These are phyloP conservation scores for Benincasa hispida DNA, from an alignment of 306 rosid genomes.

Conservation along the genomic window DNA sequence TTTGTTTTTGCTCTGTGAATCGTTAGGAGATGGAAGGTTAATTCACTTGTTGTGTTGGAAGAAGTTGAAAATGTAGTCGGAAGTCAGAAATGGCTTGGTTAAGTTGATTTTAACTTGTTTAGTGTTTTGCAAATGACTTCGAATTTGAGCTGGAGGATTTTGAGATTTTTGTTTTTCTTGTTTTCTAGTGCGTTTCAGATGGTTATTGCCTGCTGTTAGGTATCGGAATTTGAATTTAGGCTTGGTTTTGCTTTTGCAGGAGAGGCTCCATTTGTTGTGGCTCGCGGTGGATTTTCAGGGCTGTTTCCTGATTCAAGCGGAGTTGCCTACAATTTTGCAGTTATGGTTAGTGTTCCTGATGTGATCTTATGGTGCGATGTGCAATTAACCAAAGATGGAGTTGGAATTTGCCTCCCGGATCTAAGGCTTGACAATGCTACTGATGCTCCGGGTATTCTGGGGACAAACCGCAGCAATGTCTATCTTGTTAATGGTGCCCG, in stretches of 20 bases:
- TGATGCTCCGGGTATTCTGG: not conserved
- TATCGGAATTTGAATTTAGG: not conserved
- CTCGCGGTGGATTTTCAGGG: slow-evolving; percentile 89
- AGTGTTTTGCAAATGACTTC: not conserved
- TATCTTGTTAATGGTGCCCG: slow-evolving; percentile 31
- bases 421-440: slow-evolving; percentile 40
- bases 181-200: not conserved
- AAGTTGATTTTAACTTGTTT: not conserved
- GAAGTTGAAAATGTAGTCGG: not conserved
- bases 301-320: slow-evolving; percentile 63
- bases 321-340: slow-evolving; percentile 28
- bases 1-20: not conserved
- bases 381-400: slow-evolving; percentile 64
- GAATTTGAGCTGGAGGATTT: not conserved
- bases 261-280: slow-evolving; percentile 45
- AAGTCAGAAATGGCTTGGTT: not conserved
- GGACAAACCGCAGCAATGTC: not conserved
- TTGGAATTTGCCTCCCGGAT: slow-evolving; percentile 58
- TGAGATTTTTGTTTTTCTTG: too few species aligned
- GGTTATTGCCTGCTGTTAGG: not conserved
- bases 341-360: not conserved
- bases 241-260: slow-evolving; percentile 35
- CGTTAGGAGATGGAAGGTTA: not conserved
- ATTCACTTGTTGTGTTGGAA: not conserved
- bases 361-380: slow-evolving; percentile 67